Percentiles rank a stretch among this genome's conserved stretches.
Conservation (phyloP, 768 basidiomycete species). For the Rhizopogon vesiculosus region DNA sequence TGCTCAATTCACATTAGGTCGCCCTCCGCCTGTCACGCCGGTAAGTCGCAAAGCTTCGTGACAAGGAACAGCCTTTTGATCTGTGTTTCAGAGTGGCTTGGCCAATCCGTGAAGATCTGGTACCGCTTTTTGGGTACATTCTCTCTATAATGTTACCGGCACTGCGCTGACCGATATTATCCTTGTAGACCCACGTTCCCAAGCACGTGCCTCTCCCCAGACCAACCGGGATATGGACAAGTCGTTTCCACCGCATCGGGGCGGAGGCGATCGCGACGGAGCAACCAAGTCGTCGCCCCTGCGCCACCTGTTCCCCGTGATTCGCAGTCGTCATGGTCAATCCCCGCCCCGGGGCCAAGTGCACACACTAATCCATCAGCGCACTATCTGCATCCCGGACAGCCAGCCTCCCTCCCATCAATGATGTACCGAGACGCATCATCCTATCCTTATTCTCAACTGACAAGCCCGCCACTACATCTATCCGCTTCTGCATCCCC, state of each 20-base stretch:
- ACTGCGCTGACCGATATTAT: slow-evolving; percentile 9
- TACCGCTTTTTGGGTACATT: slow-evolving; percentile 83
- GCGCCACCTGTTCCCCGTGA: slow-evolving; percentile 26
- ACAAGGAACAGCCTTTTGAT: slow-evolving; percentile 8
- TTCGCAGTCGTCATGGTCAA: slow-evolving; percentile 41
- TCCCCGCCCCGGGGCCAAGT: slow-evolving; percentile 27
- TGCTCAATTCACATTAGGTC: slow-evolving; percentile 41
- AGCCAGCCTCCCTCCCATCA: slow-evolving; percentile 15
- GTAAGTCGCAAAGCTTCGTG: slow-evolving; percentile 37
- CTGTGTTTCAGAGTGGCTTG: slow-evolving; percentile 65
- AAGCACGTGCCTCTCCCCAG: slow-evolving; percentile 76
- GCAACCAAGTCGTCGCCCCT: slow-evolving; percentile 34
- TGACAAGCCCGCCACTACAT: slow-evolving; percentile 26
- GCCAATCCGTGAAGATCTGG: slow-evolving; percentile 79
- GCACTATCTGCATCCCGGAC: slow-evolving; percentile 20
- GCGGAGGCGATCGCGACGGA: slow-evolving; percentile 58
- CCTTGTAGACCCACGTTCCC: slow-evolving; percentile 72
- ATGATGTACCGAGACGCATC: slow-evolving; percentile 17
- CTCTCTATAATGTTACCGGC: not conserved
- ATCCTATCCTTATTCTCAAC: slow-evolving; percentile 25
- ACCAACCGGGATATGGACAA: slow-evolving; percentile 84
- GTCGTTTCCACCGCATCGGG: slow-evolving; percentile 59
- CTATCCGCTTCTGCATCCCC: slow-evolving; percentile 24
- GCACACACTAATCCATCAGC: slow-evolving; percentile 13
- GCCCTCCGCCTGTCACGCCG: slow-evolving; percentile 76